Conservation (phyloP, 2,329 filamentous ascomycete species). For the Chaetomium sp. region DNA sequence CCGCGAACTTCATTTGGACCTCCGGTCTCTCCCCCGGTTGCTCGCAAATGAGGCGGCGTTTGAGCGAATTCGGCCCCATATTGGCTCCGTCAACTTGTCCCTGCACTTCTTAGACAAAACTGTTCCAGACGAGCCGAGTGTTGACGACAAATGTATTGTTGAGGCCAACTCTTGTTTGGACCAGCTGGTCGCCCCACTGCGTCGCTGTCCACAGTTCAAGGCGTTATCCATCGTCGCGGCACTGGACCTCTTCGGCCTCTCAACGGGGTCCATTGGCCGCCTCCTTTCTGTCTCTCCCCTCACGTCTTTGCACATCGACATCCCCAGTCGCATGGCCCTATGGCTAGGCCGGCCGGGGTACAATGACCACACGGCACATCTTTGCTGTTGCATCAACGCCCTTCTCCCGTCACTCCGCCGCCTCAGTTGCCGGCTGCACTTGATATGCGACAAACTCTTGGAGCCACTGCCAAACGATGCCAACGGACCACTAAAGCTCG, state of each 20-base stretch:
- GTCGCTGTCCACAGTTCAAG: neutral
- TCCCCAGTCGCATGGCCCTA: neutral
- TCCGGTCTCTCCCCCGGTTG: neutral
- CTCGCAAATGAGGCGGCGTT: neutral
- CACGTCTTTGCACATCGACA: conserved; percentile 19
- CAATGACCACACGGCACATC: neutral
- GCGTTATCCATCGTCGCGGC: neutral
- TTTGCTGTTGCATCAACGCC: conserved; percentile 2
- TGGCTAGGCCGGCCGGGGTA: neutral
- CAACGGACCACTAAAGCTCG: neutral
- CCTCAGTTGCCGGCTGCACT: conserved; percentile 16
- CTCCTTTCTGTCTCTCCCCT: conserved; percentile 15
- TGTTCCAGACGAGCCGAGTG: too few species aligned
- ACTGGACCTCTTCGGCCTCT: neutral
- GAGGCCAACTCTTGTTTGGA: neutral
- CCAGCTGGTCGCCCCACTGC: neutral
- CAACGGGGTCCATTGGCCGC: neutral
- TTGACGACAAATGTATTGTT: neutral
- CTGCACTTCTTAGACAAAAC: neutral
- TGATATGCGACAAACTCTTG: conserved; percentile 7
- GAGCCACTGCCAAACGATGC: neutral
- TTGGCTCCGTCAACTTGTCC: neutral
- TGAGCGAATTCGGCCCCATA: neutral
- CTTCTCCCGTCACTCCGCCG: conserved; percentile 12
- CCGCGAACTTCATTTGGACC: neutral